Evolutionary conservation across 2,329 filamentous ascomycete genomes (phyloP).

Genomic region (Mariannaea sp.): DNA sequence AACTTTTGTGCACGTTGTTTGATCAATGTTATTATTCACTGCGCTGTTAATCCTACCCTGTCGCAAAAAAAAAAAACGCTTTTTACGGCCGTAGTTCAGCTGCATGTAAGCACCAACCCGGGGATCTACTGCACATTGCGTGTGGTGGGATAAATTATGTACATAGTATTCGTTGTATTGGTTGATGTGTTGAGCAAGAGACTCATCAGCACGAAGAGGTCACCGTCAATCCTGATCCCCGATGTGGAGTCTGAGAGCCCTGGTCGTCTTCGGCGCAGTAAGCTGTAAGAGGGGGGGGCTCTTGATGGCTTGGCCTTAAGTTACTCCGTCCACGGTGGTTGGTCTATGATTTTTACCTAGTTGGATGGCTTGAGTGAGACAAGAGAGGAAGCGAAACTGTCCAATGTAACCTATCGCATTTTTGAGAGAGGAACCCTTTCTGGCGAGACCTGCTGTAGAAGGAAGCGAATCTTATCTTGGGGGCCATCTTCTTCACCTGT

Average conservation of each 20-base stretch:
- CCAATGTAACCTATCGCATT: background rate
- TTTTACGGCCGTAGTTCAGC: slow-evolving; percentile 4
- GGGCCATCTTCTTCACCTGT: background rate
- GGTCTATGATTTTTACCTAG: too few relatives aligned
- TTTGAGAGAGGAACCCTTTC: too few relatives aligned
- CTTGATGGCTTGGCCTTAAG: slow-evolving; percentile 3
- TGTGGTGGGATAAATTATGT: too few relatives aligned
- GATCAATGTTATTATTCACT: background rate
- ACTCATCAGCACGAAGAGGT: slow-evolving; percentile 2
- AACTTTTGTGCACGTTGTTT: slow-evolving; percentile 2
- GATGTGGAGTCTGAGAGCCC: slow-evolving; percentile 11
- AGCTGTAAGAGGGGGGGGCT: slow-evolving; percentile 31
- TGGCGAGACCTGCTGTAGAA: too few relatives aligned
- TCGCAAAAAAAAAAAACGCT: too few relatives aligned
- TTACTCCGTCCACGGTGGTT: too few relatives aligned
- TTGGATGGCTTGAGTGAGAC: background rate
- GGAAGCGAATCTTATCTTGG: background rate
- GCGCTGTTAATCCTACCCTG: background rate
- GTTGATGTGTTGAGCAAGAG: too few relatives aligned
- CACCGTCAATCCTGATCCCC: slow-evolving; percentile 19
- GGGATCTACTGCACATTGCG: background rate
- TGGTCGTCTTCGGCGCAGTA: slow-evolving; percentile 31
- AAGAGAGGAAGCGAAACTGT: background rate
- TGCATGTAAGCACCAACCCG: slow-evolving; percentile 17
- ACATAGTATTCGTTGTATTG: too few relatives aligned